A percentile compares a stretch with the other conserved stretches of the same genome.
Evolutionary conservation across 2,329 filamentous ascomycete species (phyloP).

Genomic region (Chrysosporium queenslandicum): DNA sequence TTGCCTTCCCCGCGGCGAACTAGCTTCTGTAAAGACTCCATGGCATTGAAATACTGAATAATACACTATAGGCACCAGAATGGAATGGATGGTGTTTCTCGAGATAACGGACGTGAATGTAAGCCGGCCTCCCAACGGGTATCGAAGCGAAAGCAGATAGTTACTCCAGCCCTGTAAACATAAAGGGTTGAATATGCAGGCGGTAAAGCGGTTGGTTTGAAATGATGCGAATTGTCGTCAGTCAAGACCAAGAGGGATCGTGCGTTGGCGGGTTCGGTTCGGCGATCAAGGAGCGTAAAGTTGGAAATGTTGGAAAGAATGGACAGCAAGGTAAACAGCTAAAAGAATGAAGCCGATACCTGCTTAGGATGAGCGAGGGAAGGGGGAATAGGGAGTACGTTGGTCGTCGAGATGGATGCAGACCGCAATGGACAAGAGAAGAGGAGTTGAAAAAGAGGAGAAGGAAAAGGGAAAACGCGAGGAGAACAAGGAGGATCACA

Average conservation of each 20-base stretch:
- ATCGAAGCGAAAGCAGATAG: neutral
- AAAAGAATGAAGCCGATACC: constrained; percentile 55
- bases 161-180: neutral
- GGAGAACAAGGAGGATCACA: neutral
- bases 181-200: neutral
- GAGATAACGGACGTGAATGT: neutral
- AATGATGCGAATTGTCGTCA: neutral
- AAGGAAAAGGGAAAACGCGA: constrained; percentile 18
- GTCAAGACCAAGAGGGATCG: neutral
- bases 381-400: constrained; percentile 20
- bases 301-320: constrained; percentile 30
- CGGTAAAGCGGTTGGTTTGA: neutral
- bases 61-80: neutral
- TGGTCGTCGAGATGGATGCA: constrained; percentile 13
- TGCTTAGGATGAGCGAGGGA: constrained; percentile 27
- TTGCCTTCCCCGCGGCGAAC: constrained; percentile 43
- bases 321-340: constrained; percentile 47
- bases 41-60: constrained; percentile 16
- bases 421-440: constrained; percentile 9
- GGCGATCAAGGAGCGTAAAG: constrained; percentile 4
- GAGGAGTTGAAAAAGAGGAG: neutral
- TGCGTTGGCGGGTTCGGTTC: neutral
- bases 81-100: too few relatives aligned
- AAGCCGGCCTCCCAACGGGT: neutral
- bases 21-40: constrained; percentile 38